Evolutionary conservation across 208 protist species (phyloP).

Genomic region (Phytomonas francai): DNA sequence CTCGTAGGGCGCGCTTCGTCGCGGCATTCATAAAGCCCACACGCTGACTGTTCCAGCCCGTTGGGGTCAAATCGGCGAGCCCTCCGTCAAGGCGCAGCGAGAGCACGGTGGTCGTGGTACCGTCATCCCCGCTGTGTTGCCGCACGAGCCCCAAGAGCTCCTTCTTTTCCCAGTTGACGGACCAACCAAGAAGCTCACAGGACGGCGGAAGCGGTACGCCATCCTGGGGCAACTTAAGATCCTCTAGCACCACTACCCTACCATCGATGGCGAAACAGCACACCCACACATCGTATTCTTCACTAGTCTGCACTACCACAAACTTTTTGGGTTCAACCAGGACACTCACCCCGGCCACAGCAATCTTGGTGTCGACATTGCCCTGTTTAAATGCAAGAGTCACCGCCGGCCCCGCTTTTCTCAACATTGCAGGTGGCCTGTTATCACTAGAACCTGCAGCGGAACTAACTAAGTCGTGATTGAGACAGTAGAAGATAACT

Average conservation of each 20-base stretch:
- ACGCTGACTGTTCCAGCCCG: conserved; percentile 1
- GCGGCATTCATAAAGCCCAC: conserved; percentile 16
- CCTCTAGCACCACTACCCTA: neutral
- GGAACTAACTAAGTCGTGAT: conserved; percentile 15
- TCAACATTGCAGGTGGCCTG: neutral
- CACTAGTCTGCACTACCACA: neutral
- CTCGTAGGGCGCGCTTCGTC: conserved; percentile 4
- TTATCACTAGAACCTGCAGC: neutral
- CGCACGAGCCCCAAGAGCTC: conserved; percentile 23
- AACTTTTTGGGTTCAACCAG: neutral
- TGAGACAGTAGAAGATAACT: conserved; percentile 31
- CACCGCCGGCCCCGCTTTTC: neutral
- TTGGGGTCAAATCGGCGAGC: conserved; percentile 7
- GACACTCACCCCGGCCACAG: neutral
- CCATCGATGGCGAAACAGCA: neutral
- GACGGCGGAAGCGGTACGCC: conserved; percentile 19
- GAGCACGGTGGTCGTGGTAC: conserved; percentile 4
- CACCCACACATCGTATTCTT: neutral
- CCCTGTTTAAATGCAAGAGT: neutral
- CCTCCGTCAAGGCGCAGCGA: conserved; percentile 14
- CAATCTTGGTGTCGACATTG: neutral
- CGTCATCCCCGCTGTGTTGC: neutral
- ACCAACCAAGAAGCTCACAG: conserved; percentile 16
- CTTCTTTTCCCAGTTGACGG: conserved; percentile 24
- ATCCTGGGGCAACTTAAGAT: neutral